Percentiles rank a stretch among this genome's conserved stretches.
Conservation (phyloP, 306 rosid species). For the Arachis stenosperma region DNA sequence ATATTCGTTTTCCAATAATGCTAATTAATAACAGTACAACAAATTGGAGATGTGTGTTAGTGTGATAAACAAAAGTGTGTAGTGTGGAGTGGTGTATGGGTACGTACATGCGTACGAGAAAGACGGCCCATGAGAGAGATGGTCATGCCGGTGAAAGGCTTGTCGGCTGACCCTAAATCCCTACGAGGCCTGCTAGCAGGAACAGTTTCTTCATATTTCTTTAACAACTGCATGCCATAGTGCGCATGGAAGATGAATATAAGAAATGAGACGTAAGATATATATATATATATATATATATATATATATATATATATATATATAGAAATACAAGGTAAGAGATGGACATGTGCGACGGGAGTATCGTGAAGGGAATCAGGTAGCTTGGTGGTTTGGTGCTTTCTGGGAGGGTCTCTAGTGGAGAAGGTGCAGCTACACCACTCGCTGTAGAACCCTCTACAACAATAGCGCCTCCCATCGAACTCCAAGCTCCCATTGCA, state of each 20-base stretch:
- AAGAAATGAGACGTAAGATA: not conserved
- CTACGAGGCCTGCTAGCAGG: constrained; percentile 49
- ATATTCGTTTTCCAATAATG: constrained; percentile 71
- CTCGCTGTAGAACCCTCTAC: constrained; percentile 72
- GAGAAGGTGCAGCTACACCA: constrained; percentile 79
- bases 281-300: not conserved
- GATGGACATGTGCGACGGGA: constrained; percentile 55
- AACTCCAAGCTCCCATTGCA: constrained; percentile 77
- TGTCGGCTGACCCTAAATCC: constrained; percentile 55
- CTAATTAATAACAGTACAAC: constrained; percentile 40
- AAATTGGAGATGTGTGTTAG: constrained; percentile 2
- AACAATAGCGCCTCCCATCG: constrained; percentile 59
- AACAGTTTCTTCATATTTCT: constrained; percentile 65
- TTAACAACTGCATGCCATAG: constrained; percentile 55
- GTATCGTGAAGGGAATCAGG: constrained; percentile 71
- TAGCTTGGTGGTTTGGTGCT: constrained; percentile 52
- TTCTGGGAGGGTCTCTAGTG: constrained; percentile 79
- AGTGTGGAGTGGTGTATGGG: not conserved
- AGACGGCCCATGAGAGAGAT: constrained; percentile 88
- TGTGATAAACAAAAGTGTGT: constrained; percentile 13
- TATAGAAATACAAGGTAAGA: no score
- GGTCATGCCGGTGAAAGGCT: constrained; percentile 74
- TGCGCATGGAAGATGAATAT: not conserved
- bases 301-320: not conserved
- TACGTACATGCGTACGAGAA: constrained; percentile 65